Base-by-base conservation (phyloP, 139 green algal genomes). In the Chlamydomonas applanata region DNA sequence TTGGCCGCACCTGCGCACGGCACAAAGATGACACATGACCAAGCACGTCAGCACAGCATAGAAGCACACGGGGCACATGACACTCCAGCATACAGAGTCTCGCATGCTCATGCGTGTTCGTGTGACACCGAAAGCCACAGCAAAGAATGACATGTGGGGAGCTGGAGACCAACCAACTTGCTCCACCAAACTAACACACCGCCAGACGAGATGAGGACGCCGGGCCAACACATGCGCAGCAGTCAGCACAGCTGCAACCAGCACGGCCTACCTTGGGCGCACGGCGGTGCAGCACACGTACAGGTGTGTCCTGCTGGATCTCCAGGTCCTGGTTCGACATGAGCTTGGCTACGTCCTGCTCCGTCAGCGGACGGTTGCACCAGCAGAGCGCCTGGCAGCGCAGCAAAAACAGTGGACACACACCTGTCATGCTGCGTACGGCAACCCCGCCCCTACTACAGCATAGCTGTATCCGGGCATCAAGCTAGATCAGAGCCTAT, bases 261-360 rank as follows among this genome's bases (percentile, higher is more conserved):
- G n/a, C n/a, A n/a, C 22, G 1, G 4, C 74, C 20, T 53, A 87
- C 78, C 53, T 95, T 71, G 46, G 90, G 75, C 14, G 94, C 87
- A 19, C 94, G 82, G 29, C 94, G 74, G 77, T 98, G 92, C 54
- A 86, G 81, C 36, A 97, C 94, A 19, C 94, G 75, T n/a, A 93
- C 49, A 3, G 94, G 94, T 4, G 94, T 98, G 36, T 87, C 73
- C 88, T 98, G 94, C 67, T 82, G 14, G 11, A 96, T 29, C 69
- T 81, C 70, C 11, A 96, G 30, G 24, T 86, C 70, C n/a, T 74
- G 60, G 0, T 69, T 69, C 24, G 52, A 71, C 19, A 79, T 81
- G 4, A 96, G 74, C 60, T 27, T 27, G 24, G 76, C 78, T 29
- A 93, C 32, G 22, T 90, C 76, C 2, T 74, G 68, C 1, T 64